Evolutionary conservation across 805 yeast genomes (phyloP).

Genomic region (Lachancea fermentati): DNA sequence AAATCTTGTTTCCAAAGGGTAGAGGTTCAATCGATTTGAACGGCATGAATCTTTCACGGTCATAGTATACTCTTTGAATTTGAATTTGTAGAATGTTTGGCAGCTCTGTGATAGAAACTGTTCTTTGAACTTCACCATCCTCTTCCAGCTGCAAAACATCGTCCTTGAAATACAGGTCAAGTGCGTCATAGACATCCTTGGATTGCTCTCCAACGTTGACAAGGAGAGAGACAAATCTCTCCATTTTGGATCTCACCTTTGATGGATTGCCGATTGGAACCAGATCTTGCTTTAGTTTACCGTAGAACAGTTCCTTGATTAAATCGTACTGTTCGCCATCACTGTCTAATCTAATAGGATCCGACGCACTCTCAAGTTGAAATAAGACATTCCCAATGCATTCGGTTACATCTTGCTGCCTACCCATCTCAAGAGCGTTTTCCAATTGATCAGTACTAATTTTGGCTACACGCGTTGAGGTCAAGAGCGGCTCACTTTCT

Average conservation of each 20-base stretch:
- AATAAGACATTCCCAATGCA: conserved; percentile 91
- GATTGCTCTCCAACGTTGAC: conserved; percentile 89
- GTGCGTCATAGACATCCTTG: conserved; percentile 80
- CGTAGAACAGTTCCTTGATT: conserved; percentile 75
- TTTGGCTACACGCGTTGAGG: conserved; percentile 29
- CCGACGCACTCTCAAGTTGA: conserved; percentile 83
- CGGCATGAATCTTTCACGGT: conserved; percentile 62
- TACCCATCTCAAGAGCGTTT: conserved; percentile 70
- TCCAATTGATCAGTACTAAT: conserved; percentile 58
- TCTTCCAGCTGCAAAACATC: conserved; percentile 62
- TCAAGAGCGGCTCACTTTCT: conserved; percentile 11
- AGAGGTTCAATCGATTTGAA: conserved; percentile 79
- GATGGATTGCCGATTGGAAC: conserved; percentile 39
- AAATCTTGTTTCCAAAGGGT: conserved; percentile 70
- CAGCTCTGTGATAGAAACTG: conserved; percentile 60
- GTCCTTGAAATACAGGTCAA: conserved; percentile 72
- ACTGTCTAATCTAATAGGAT: conserved; percentile 55
- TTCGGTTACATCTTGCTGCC: conserved; percentile 97
- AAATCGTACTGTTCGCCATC: conserved; percentile 82
- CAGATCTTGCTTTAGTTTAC: conserved; percentile 75
- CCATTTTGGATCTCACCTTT: conserved; percentile 48
- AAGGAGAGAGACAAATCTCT: conserved; percentile 73
- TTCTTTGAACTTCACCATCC: conserved; percentile 68
- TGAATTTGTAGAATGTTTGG: conserved; percentile 88
- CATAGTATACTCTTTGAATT: conserved; percentile 90